phyloP scores from a whole-genome alignment of 2,329 filamentous ascomycete species.

The Daldinia sp. region DNA sequence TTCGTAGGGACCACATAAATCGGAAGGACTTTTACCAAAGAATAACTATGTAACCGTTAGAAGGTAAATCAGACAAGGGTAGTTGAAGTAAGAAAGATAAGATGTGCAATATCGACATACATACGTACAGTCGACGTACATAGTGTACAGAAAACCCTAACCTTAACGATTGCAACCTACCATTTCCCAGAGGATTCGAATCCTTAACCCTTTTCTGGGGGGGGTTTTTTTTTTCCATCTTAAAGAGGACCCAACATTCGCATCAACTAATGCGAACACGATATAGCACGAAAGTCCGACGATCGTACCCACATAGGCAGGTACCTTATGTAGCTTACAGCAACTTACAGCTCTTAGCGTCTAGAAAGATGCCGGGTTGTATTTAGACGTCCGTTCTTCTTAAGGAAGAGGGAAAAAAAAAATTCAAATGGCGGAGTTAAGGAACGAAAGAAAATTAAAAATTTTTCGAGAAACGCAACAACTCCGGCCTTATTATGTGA shows the following conservation, averaged over 20 bases:
- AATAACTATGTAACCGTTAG: too few relatives aligned
- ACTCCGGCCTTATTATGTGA: not conserved
- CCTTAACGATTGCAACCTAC: not conserved
- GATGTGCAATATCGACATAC: too few relatives aligned
- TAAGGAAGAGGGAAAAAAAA: not conserved
- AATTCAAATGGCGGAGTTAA: not conserved
- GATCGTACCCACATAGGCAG: slow-evolving; percentile 22
- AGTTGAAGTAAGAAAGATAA: not conserved
- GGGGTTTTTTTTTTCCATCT: not conserved
- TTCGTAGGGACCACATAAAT: not conserved
- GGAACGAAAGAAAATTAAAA: not conserved
- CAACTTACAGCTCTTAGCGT: not conserved
- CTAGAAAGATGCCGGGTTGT: not conserved
- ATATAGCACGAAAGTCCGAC: slow-evolving; percentile 6
- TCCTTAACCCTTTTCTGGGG: too few relatives aligned
- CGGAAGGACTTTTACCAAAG: too few relatives aligned
- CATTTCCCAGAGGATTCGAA: not conserved
- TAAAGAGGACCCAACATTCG: not conserved
- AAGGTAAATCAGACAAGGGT: too few relatives aligned
- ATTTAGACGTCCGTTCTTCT: not conserved
- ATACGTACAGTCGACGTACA: too few relatives aligned
- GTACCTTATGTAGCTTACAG: too few relatives aligned
- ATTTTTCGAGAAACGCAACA: not conserved
- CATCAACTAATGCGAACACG: not conserved
- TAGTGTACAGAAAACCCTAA: too few relatives aligned